Evolutionary conservation across 306 rosid genomes (phyloP), one percentile per base, ranked within the genome.

Genomic region (Casuarina glauca): DNA sequence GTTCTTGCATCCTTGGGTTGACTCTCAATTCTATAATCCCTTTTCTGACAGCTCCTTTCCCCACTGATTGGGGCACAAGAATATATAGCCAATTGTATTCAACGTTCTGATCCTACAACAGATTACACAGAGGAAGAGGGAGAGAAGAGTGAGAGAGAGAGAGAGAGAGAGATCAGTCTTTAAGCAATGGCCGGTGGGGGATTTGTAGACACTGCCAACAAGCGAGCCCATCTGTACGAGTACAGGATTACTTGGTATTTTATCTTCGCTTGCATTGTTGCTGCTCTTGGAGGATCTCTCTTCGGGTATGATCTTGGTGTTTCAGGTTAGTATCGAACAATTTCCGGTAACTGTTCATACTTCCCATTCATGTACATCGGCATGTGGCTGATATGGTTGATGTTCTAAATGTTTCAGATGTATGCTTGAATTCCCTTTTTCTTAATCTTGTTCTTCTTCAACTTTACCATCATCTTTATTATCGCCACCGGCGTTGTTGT

Each of bases 251-350:
- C 94, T 3, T 10, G 80, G 2, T 92, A 95, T 79, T 90, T 90
- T 84, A 73, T 92, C 52, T 89, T 83, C 74, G 83, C 94, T 48
- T 90, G 93, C 78, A 61, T 94, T 4, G 89, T 94, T 77, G 97
- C 93, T 1, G 97, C 96, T 46, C 91, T 94, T 71, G 98, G 98
- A 66, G 98, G 98, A 1, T 90, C 97, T 58, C 87, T 94, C 15
- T 90, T 94, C 71, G 97, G 97, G 48, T 94, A 94, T 84, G 97
- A 94, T 87, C 94, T 90, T 51, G 98, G 98, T 26, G 98, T 94
- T 80, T 94, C 97, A 54, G 98, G 97, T 88, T n/a, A 79, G 82
- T 72, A 60, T 45, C 3, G 72, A 16, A 4, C 51, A 71, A 7
- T n/a, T 50, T 54, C n/a, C 17, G 4, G 20, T 58, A 7, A 9